These are phyloP conservation scores for Sporisorium graminicola DNA, from an alignment of 1,284 basidiomycete species.

Conservation along the genomic window DNA sequence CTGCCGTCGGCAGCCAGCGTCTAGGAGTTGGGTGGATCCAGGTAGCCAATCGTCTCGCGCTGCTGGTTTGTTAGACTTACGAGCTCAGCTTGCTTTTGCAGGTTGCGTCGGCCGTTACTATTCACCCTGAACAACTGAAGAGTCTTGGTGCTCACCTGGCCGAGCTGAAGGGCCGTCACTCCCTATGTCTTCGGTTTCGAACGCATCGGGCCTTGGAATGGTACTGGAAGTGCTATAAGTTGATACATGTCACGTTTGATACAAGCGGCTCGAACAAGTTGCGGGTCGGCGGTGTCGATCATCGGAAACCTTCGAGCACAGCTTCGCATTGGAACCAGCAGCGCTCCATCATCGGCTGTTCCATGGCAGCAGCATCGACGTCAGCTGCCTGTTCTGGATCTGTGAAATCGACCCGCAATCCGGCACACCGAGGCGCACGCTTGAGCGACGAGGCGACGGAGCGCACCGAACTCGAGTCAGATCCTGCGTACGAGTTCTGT, in stretches of 20 bases:
- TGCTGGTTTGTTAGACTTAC: background rate
- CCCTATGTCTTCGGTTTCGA: background rate
- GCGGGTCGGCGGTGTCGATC: background rate
- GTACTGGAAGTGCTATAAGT: background rate
- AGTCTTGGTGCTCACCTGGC: too few relatives aligned
- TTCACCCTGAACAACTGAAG: too few relatives aligned
- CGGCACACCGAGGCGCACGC: constrained; percentile 37
- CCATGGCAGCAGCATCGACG: background rate
- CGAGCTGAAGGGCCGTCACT: background rate
- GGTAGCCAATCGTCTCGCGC: too few relatives aligned
- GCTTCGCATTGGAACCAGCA: constrained; percentile 58
- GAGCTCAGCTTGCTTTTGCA: background rate
- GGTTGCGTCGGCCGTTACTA: background rate
- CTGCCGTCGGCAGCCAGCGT: background rate
- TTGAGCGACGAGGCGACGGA: constrained; percentile 21
- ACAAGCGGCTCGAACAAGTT: too few relatives aligned
- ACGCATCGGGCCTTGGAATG: background rate
- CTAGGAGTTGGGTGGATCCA: too few relatives aligned
- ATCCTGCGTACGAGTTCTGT: constrained; percentile 19
- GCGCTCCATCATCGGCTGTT: background rate
- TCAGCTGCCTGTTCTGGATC: constrained; percentile 14
- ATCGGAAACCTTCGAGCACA: constrained; percentile 45
- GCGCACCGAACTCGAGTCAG: constrained; percentile 40
- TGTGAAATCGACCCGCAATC: constrained; percentile 33
- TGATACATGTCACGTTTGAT: background rate